These are phyloP conservation scores for Alopecurus myosuroides DNA, from an alignment of 176 grass and related monocot species.

Conservation along the genomic window DNA sequence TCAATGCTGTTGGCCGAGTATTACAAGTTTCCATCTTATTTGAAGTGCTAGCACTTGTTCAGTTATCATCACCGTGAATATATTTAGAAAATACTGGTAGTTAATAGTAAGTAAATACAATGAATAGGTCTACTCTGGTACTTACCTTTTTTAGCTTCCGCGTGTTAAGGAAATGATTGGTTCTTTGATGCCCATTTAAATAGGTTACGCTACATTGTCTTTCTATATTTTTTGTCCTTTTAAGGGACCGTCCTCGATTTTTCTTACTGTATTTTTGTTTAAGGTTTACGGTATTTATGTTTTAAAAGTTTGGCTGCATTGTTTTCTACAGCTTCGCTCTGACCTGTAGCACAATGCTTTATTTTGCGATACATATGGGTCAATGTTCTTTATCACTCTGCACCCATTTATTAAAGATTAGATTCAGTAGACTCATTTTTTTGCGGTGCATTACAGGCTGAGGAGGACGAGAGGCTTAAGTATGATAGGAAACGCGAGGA, in stretches of 20 bases:
- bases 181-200: slow-evolving; percentile 9
- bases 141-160: not conserved
- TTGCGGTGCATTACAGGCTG: slow-evolving; percentile 39
- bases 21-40: not conserved
- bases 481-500: slow-evolving; percentile 73
- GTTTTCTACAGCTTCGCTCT: not conserved
- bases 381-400: not conserved
- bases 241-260: not conserved
- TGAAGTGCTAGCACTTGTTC: not conserved
- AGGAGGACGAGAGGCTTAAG: slow-evolving; percentile 70
- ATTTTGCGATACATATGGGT: not conserved
- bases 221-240: not conserved
- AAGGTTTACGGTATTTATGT: not conserved
- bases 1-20: not conserved
- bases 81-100: not conserved
- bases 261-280: not conserved
- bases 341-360: not conserved
- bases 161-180: not conserved
- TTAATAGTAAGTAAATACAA: not conserved
- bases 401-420: not conserved
- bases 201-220: not conserved
- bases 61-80: not conserved
- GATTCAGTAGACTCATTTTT: not conserved
- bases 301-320: not conserved
- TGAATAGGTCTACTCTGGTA: not conserved